Conservation (phyloP, 495 filamentous ascomycete genomes). For the Penicillium taxi region DNA sequence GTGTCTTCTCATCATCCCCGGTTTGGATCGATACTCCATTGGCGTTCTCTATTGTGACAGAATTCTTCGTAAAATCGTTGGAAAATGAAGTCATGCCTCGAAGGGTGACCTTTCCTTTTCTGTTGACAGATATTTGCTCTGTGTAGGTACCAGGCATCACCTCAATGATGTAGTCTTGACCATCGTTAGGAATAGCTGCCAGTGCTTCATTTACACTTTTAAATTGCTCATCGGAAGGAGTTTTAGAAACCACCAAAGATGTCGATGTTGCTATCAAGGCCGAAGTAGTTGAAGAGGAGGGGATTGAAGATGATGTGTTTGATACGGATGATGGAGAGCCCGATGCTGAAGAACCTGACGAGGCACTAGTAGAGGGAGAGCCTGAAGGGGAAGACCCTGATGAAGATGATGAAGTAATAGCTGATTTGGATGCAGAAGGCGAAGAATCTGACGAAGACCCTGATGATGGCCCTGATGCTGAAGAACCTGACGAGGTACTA, state of each 20-base stretch:
- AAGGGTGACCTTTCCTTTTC: constrained; percentile 1
- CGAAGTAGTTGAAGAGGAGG: no score
- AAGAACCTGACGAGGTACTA: no score
- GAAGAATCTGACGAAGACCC: no score
- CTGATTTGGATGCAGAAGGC: no score
- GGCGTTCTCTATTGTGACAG: constrained; percentile 1
- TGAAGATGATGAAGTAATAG: no score
- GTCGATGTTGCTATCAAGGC: no score
- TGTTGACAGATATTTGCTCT: constrained; percentile 2
- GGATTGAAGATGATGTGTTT: no score
- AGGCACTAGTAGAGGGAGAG: no score
- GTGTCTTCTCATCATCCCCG: background rate
- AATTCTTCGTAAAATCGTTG: constrained; percentile 7
- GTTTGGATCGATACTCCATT: background rate
- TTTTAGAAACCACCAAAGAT: constrained; percentile 1
- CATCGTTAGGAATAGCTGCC: background rate
- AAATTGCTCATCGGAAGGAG: constrained; percentile 1
- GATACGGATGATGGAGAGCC: no score
- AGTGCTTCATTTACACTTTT: constrained; percentile 1
- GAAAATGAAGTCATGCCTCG: background rate
- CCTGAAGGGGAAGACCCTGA: no score
- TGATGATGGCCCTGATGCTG: no score
- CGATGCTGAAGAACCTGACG: no score
- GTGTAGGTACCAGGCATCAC: constrained; percentile 2
- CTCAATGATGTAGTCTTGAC: background rate